Evolutionary conservation across 2,329 filamentous ascomycete genomes (phyloP), one percentile per base, ranked within the genome.

Genomic region (Microsporum ferrugineum): DNA sequence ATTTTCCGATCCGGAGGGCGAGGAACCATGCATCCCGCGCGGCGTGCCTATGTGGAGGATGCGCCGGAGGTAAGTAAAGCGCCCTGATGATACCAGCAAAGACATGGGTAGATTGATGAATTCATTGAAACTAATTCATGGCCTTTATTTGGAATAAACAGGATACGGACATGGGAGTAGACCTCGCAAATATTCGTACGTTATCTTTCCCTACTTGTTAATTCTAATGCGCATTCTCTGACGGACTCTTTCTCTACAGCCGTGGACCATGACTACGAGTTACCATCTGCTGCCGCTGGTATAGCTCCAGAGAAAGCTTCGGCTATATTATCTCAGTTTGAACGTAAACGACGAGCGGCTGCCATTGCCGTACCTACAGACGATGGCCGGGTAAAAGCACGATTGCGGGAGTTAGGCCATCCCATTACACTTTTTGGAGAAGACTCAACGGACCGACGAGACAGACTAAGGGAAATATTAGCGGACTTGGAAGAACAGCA

Each of bases 361-460:
- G 88, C 88, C 8, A 89, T 97, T 67, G 87, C 88, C 10, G 94
- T 99, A 2, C 94, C 92, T 0, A 99, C 95, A 60, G 91, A 96
- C 72, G 94, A 99, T 78, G 86, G 83, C 64, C 85, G 88, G 68
- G 91, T 99, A 56, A 88, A 91, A 63, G 80, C 85, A 41, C 85
- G 84, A 66, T 81, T 97, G 62, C 85, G 94, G 66, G 88, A 94
- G 69, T 81, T 96, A 65, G 90, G 89, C n/a, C 88, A 99, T 71
- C 94, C 94, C 8, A 85, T 97, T 60, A 99, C 92, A 0, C 80
- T 97, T 0, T 99, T 99, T 66, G 94, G 91, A 62, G 94, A 99
- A 76, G 89, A 89, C 0, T 86, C 87, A 1, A 86, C 84, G 31
- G 92, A 97, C 68, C 81, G 94, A 63, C 83, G 95, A 77, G 91